phyloP scores from a whole-genome alignment of 495 filamentous ascomycete genomes.

The Penicillium coffeae region DNA sequence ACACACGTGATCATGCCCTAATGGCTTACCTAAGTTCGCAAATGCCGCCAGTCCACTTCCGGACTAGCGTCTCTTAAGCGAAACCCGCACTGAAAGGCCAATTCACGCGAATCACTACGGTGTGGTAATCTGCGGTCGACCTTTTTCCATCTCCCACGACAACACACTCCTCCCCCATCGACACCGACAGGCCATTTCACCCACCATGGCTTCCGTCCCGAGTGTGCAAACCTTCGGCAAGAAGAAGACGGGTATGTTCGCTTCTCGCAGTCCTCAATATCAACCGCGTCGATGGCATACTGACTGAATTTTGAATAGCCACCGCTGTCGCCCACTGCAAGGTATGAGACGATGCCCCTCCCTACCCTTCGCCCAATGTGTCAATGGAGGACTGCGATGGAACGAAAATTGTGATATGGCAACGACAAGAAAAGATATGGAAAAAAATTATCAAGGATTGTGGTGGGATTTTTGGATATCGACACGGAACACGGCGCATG shows the following conservation, averaged over 20 bases:
- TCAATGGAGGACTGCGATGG: slow-evolving; percentile 10
- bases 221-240: slow-evolving; percentile 95
- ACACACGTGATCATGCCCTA: slow-evolving; percentile 31
- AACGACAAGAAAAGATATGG: not conserved
- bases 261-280: slow-evolving; percentile 3
- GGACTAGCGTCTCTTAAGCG: slow-evolving; percentile 41
- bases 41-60: slow-evolving; percentile 5
- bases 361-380: slow-evolving; percentile 17
- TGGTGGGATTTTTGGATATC: slow-evolving; percentile 4
- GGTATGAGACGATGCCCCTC: slow-evolving; percentile 49
- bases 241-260: slow-evolving; percentile 71
- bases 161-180: slow-evolving; percentile 44
- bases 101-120: slow-evolving; percentile 27
- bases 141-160: slow-evolving; percentile 32
- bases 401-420: slow-evolving; percentile 4
- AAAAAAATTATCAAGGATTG: slow-evolving; percentile 7
- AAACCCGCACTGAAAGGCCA: slow-evolving; percentile 41
- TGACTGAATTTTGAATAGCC: slow-evolving; percentile 49
- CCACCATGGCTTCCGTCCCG: slow-evolving; percentile 73
- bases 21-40: slow-evolving; percentile 7
- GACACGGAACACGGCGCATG: slow-evolving; percentile 8
- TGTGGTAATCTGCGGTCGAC: slow-evolving; percentile 29
- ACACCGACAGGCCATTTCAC: slow-evolving; percentile 44
- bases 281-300: slow-evolving; percentile 12
- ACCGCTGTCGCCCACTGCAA: slow-evolving; percentile 93